Base-by-base conservation (phyloP, 2,329 filamentous ascomycete genomes). In the Hypoxylon sp. region DNA sequence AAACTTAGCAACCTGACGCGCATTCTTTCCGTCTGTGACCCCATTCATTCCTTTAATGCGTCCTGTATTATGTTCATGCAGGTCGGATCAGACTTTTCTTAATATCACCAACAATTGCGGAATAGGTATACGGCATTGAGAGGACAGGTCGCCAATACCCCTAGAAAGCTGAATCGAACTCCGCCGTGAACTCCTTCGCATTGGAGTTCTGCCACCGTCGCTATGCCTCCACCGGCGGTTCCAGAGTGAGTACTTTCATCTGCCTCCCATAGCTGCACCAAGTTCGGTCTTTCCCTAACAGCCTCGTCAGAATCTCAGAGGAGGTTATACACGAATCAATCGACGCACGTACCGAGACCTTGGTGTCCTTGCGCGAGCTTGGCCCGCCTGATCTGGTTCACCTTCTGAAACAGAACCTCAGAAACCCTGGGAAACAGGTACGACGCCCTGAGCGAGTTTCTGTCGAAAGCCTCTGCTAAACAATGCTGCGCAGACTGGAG, bases 321-420 rank as follows among this genome's bases (percentile, higher is more conserved):
- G 93, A 97, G 80, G 88, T 96, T 69, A 86, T 96, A 67, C 91
- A 97, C 76, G 93, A 97, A 73, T 93, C 95, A 54, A 91, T 97
- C 78, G 94, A 97, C 77, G 90, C 93, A 73, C 91, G 96, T 78
- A 97, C 95, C 72, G 96, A 99, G 77, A 92, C 92, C 44, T 87
- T 99, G 38, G 86, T 91, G 71, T 88, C 89, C 49, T 85, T 99
- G 68, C 91, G 96, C 76, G 96, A 99, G 84, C 87, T 99, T 61
- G 96, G 96, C 42, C 96, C 96, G 24, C 96, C 96, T 56, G 96
- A 99, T 80, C 86, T 99, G 26, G 95, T 98, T 38, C 96, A 99
- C 80, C 87, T 99, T 61, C 88, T 97, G 73, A 98, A 97, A 79
- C 86, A 89, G 74, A 82, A 83, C 53, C 79, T 85, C 49, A 82